Conservation (phyloP, 2,329 filamentous ascomycete species). For the Pochonia chlamydosporia region DNA sequence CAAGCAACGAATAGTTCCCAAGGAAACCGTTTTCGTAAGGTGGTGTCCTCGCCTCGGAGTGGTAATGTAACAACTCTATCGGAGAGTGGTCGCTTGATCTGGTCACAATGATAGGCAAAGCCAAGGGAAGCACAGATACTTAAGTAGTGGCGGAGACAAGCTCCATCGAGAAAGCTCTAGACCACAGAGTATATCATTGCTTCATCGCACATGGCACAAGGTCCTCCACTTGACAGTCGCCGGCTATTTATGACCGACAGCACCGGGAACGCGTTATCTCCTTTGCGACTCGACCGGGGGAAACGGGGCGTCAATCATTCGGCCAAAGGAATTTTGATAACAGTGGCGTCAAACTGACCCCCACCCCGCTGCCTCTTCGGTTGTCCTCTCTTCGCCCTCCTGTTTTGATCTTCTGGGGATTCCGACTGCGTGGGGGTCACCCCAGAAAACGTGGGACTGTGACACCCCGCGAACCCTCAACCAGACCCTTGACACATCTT, state of each 20-base stretch:
- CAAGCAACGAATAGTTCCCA: not conserved
- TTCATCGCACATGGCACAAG: not conserved
- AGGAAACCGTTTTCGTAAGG: not conserved
- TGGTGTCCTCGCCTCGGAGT: not conserved
- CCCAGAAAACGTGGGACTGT: conserved; percentile 10
- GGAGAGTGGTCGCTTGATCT: not conserved
- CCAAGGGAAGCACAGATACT: not conserved
- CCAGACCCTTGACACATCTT: not conserved
- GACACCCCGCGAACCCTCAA: conserved; percentile 9
- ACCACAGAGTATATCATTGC: not conserved
- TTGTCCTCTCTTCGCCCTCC: too few relatives aligned
- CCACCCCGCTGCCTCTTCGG: too few relatives aligned
- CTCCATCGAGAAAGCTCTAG: not conserved
- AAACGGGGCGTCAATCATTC: too few relatives aligned
- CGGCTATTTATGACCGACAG: not conserved
- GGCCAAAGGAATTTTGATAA: too few relatives aligned
- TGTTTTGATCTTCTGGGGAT: not conserved
- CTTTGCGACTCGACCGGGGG: not conserved
- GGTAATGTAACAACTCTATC: not conserved
- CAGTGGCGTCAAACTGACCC: not conserved
- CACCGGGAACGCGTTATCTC: not conserved
- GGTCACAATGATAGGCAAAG: not conserved
- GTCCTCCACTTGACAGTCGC: not conserved
- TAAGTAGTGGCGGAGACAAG: not conserved
- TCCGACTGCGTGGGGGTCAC: conserved; percentile 13